These are phyloP conservation scores for Choiromyces venosus DNA, from an alignment of 495 filamentous ascomycete species.

Conservation along the genomic window DNA sequence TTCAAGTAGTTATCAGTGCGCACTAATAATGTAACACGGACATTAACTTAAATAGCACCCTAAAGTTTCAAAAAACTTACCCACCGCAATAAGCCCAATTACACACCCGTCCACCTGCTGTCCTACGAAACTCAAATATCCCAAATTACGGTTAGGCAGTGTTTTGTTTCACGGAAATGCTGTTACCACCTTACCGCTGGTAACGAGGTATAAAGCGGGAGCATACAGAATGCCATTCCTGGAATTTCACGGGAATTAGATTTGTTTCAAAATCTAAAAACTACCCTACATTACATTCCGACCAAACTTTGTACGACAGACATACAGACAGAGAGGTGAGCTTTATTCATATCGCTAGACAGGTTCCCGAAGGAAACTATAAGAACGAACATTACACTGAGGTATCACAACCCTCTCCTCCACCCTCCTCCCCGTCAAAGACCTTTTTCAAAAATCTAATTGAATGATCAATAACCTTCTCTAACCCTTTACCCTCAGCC, in stretches of 20 bases:
- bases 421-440: not conserved
- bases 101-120: not conserved
- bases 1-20: not conserved
- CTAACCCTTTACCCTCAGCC: not conserved
- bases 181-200: not conserved
- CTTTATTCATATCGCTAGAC: too few relatives aligned
- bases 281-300: too few relatives aligned
- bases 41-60: not conserved
- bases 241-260: not conserved
- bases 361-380: not conserved
- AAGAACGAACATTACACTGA: not conserved
- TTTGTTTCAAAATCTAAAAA: not conserved
- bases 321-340: too few relatives aligned
- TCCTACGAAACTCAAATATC: not conserved
- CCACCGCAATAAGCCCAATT: not conserved
- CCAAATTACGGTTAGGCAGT: not conserved
- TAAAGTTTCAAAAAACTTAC: not conserved
- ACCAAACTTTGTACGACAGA: not conserved
- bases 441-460: slow-evolving; percentile 3
- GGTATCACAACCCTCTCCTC: not conserved
- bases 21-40: not conserved
- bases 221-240: not conserved
- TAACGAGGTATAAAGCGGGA: not conserved
- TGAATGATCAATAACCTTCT: not conserved
- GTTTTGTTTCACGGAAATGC: not conserved